Base-by-base conservation (phyloP, 306 rosid species). In the Cajanus cajan region DNA sequence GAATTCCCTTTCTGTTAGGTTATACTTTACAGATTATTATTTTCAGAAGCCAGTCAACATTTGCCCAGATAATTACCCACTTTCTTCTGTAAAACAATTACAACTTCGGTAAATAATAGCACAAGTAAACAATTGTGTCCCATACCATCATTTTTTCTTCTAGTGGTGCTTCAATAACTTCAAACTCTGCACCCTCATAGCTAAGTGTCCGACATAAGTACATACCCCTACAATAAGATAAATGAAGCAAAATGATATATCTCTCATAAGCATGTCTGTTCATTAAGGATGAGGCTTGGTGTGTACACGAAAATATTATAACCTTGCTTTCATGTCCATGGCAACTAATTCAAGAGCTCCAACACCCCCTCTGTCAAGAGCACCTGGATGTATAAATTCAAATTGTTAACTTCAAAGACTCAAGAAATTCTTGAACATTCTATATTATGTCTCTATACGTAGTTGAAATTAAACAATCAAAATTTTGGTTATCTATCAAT, bases 301-400 rank as follows among this genome's bases (percentile, higher is more conserved):
- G 18, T 39, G 18, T 18, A 64, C 9, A 43, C 70, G 68, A 47
- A 62, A 84, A 67, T 65, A 45, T 64, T 80, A 54, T 24, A 83
- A 93, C 99, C 98, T 95, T 81, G 99, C 98, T 95, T 95, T 95
- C 99, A 95, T 93, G 89, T 95, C 99, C 99, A 95, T 95, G 77
- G 99, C 99, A 88, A 95, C 99, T 87, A 95, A 91, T 91, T 95
- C 99, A 4, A 95, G 87, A 65, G 99, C 99, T 87, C 99, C 99
- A 79, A 95, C 99, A 65, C 99, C 98, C 61, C 97, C 98, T 86
- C 93, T 93, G 58, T 95, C 99, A 76, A 95, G 85, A 61, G 97
- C 97, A 84, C 88, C 99, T 95, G 87, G 84, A 89, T 3, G n/a
- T 9, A 77, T 43, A 57, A 37, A 72, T 55, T 73, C 21, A 19